Base-by-base conservation (phyloP, 1,284 basidiomycete genomes). In the Golubevia sp. region DNA sequence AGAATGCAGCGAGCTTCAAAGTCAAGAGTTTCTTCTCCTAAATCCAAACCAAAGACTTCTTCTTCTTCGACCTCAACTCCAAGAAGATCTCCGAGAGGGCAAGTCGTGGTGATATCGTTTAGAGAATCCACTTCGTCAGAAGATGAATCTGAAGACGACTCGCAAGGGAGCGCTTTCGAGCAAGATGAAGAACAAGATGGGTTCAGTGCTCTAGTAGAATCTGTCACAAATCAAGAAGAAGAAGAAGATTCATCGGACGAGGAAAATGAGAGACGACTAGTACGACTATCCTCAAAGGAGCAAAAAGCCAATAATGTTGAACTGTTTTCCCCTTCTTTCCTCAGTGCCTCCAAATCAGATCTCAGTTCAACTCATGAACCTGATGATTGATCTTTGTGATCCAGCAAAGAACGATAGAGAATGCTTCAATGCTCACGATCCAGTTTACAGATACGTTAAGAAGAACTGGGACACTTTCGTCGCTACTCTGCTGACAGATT, bases 381-480 rank as follows among this genome's bases (percentile, higher is more conserved):
- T 59, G 8, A 30, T 59, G 20, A 21, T 8, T 26, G 57, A 59
- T 49, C 49, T 59, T 20, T 20, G 38, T 6, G 57, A 59, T 21
- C 57, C 57, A 21, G 57, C n/a, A 5, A 59, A 59, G 57, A 59
- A 59, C 24, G 57, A 59, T 26, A 26, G 57, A 11, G 57, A 59
- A 26, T 59, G 57, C 44, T 59, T 59, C 57, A 59, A 59, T 21
- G 57, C 38, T 25, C 38, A 49, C 4, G 57, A 59, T 38, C 51
- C 51, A 21, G 21, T 57, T n/a, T 59, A 49, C 44, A 20, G 49
- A 53, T 59, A 59, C 48, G 51, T 50, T 25, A 49, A 59, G 49
- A 50, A 59, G 49, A 59, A 26, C 8, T 59, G 57, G 57, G 21
- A 52, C 23, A 38, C 24, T 49, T 59, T 59, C 25, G 26, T 59